phyloP scores from a whole-genome alignment of 176 grass and related monocot genomes.

The Oryza meyeriana region DNA sequence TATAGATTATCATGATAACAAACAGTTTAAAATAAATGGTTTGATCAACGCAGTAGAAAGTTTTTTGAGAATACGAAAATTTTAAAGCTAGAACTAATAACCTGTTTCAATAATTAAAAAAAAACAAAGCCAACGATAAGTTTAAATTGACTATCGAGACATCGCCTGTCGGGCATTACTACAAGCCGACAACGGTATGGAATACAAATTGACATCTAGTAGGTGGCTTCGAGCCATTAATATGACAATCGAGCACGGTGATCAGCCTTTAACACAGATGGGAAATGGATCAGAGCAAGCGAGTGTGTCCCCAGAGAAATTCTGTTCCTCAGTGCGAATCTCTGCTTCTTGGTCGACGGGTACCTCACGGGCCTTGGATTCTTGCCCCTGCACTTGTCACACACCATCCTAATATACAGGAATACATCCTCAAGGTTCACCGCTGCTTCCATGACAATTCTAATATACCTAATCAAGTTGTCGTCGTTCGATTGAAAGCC shows the following conservation, averaged over 20 bases:
- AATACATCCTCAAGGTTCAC: background rate
- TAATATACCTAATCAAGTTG: background rate
- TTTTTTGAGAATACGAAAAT: too few species aligned
- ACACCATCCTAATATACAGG: background rate
- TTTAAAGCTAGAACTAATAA: too few species aligned
- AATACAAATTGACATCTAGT: too few species aligned
- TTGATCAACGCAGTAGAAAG: too few species aligned
- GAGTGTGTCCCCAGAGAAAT: background rate
- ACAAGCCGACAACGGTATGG: too few species aligned
- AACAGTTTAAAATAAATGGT: too few species aligned
- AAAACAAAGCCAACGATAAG: too few species aligned
- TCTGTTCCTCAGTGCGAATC: background rate
- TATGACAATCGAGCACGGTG: background rate
- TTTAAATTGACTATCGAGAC: too few species aligned
- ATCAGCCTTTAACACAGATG: background rate
- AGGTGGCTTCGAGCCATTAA: too few species aligned
- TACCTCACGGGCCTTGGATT: background rate
- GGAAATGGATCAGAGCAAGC: background rate
- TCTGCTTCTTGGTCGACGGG: background rate
- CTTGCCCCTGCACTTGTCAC: background rate
- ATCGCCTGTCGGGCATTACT: too few species aligned
- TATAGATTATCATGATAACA: too few species aligned
- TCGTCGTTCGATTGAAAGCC: background rate
- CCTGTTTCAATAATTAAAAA: too few species aligned
- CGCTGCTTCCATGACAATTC: background rate